Base-by-base conservation (phyloP, 257 asterid species). In the Capsicum chinense region DNA sequence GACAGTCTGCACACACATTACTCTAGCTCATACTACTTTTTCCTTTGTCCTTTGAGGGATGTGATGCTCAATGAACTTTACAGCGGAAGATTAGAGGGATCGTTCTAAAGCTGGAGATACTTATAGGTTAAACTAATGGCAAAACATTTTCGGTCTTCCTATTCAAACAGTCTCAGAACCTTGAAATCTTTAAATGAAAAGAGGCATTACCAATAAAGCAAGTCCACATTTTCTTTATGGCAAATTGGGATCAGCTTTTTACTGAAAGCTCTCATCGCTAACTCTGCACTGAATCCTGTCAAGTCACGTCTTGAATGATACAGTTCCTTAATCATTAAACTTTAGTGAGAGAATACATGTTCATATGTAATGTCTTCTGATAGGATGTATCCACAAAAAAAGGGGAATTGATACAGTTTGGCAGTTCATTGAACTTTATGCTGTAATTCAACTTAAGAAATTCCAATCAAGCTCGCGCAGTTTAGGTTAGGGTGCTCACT, bases 1-100 rank as follows among this genome's bases (percentile, higher is more conserved):
- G 82, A 54, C 60, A 26, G 39, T 78, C 50, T 15, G 33, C 64
- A 14, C 1, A 47, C 39, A 47, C 39, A 37, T 33, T 52, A 8
- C 64, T 54, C 62, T 78, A 26, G 81, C 50, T 52, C 26, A 64
- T 78, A 48, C 64, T 26, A 11, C 33, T 78, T 21, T 78, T 54
- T 78, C 50, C 82, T 54, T 54, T 78, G 50, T 14, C 50, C 50
- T 78, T 33, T 15, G 66, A 54, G 63, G 50, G 50, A 52, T 52
- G 42, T 52, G 63, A 76, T 76, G 26, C 44, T 33, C 44, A 54
- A 76, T 76, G 81, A 76, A 21, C 81, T 76, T 52, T 7, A 67
- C 76, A 35, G 76, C 14, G 76, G 50, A 76, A 76, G 63, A 26
- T 21, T 68, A 69, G 54, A 69, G 54, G 56, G 4, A 69, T 54